Conservation (phyloP, 805 yeast species). For the Cyberlindnera suaveolens region DNA sequence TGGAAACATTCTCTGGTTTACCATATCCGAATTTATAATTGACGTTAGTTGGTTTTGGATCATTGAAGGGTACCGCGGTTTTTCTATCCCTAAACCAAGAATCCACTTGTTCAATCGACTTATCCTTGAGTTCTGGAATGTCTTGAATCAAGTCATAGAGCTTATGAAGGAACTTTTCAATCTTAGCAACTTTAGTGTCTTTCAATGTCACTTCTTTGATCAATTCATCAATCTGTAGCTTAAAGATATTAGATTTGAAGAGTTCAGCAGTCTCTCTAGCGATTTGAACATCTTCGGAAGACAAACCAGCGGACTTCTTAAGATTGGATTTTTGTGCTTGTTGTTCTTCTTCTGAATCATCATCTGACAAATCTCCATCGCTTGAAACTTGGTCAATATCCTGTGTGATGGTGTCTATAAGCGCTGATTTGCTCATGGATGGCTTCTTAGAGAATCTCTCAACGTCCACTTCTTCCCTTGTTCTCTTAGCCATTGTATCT, state of each 20-base stretch:
- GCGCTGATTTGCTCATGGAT: conserved; percentile 14
- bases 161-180: conserved; percentile 73
- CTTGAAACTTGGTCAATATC: conserved; percentile 6
- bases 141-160: conserved; percentile 61
- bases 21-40: conserved; percentile 66
- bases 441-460: conserved; percentile 18
- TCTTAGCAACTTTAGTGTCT: conserved; percentile 54
- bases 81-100: conserved; percentile 42
- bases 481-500: conserved; percentile 11
- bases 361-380: conserved; percentile 13
- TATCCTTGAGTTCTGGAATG: conserved; percentile 50
- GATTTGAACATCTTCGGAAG: conserved; percentile 81
- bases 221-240: conserved; percentile 88
- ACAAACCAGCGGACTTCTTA: conserved; percentile 27
- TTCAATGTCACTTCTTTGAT: conserved; percentile 73
- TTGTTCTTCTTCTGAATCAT: conserved; percentile 26
- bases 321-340: conserved; percentile 11
- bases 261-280: conserved; percentile 93
- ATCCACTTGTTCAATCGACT: conserved; percentile 55
- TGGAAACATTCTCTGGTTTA: conserved; percentile 67
- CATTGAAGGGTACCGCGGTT: conserved; percentile 77
- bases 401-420: conserved; percentile 13
- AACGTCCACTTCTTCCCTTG: conserved; percentile 11
- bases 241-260: conserved; percentile 92
- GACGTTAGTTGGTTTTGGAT: conserved; percentile 74